Evolutionary conservation across 257 asterid genomes (phyloP).

Genomic region (Solanum ossicruentum): DNA sequence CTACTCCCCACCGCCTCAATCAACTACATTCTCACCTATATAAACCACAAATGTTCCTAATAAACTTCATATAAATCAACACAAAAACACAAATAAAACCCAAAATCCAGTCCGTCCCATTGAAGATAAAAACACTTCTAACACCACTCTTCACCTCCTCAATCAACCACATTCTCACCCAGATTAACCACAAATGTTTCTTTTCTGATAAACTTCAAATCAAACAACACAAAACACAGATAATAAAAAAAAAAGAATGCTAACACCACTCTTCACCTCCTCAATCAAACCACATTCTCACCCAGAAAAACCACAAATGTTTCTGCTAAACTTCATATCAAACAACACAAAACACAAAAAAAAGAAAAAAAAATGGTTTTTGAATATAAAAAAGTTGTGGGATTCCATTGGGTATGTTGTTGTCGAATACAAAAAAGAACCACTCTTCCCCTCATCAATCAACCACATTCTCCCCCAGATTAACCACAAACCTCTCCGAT

Average conservation of each 20-base stretch:
- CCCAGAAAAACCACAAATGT: neutral
- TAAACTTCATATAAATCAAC: neutral
- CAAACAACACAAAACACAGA: neutral
- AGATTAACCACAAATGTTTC: neutral
- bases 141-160: neutral
- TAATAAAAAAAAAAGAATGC: neutral
- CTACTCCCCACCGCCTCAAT: neutral
- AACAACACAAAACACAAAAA: neutral
- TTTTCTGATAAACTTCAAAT: neutral
- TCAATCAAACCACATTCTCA: neutral
- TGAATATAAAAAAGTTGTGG: no score
- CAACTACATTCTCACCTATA: neutral
- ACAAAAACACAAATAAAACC: neutral
- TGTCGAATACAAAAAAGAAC: neutral
- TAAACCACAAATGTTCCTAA: neutral
- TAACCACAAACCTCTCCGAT: neutral
- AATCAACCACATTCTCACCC: neutral
- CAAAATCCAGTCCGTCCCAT: neutral
- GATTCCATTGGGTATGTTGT: no score
- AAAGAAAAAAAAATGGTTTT: neutral
- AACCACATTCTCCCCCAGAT: neutral
- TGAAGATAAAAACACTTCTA: neutral
- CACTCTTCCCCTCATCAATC: neutral
- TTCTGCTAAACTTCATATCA: neutral
- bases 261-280: neutral